Conservation (phyloP, 164 flowering plant genomes). For the Taxillus chinensis region DNA sequence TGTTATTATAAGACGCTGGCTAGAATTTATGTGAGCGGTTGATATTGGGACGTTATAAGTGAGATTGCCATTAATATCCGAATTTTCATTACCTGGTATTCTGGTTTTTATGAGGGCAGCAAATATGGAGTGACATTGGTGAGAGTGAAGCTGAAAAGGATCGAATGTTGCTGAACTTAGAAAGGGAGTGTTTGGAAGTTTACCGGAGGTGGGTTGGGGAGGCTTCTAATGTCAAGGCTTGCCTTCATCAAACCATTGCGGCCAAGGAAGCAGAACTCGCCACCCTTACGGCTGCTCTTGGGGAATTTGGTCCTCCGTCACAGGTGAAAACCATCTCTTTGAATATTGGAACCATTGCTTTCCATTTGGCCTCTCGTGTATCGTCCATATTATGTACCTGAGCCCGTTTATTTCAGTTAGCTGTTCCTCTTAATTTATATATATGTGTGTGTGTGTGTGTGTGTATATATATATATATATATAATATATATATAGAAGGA, state of each 20-base stretch:
- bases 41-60: too few relatives aligned
- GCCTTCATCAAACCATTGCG: constrained; percentile 75
- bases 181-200: constrained; percentile 74
- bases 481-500: too few relatives aligned
- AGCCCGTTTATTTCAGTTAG: too few relatives aligned
- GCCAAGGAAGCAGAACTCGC: constrained; percentile 87
- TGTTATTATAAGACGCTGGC: not conserved
- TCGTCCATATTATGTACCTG: too few relatives aligned
- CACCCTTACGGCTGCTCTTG: constrained; percentile 73
- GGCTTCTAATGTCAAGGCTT: constrained; percentile 67
- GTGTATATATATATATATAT: too few relatives aligned
- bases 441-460: too few relatives aligned
- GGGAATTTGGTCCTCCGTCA: constrained; percentile 53
- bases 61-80: too few relatives aligned
- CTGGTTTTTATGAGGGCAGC: constrained; percentile 30
- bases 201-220: constrained; percentile 82
- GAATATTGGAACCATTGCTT: too few relatives aligned
- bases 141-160: constrained; percentile 78
- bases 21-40: not conserved
- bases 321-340: constrained; percentile 24
- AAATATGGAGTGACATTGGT: constrained; percentile 86
- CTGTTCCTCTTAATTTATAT: too few relatives aligned
- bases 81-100: not conserved
- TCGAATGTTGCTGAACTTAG: constrained; percentile 67
- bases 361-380: too few relatives aligned